A percentile compares a stretch with the other conserved stretches of the same genome.
Evolutionary conservation across 2,329 filamentous ascomycete genomes (phyloP).

Genomic region (Claviceps capensis): DNA sequence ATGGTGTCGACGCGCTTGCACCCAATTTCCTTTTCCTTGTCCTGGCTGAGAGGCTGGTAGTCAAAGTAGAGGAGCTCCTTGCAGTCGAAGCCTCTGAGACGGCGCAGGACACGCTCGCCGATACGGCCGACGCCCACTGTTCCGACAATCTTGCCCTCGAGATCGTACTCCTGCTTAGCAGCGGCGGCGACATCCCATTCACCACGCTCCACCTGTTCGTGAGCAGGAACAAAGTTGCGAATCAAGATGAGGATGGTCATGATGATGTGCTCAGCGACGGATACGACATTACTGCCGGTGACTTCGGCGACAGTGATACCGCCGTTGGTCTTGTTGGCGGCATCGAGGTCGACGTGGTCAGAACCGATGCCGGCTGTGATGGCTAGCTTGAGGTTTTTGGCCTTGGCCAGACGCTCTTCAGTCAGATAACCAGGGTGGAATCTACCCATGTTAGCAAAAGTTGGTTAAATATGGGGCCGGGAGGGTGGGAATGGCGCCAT

Average conservation of each 20-base stretch:
- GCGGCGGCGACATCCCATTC: slow-evolving; percentile 94
- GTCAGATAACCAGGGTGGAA: slow-evolving; percentile 99
- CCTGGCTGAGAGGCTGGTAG: slow-evolving; percentile 83
- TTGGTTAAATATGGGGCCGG: not conserved
- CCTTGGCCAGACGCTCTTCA: slow-evolving; percentile 88
- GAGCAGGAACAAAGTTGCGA: slow-evolving; percentile 96
- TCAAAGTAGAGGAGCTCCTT: slow-evolving; percentile 99
- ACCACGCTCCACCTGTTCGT: slow-evolving; percentile 79
- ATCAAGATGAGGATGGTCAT: slow-evolving; percentile 96
- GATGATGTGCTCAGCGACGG: slow-evolving; percentile 95
- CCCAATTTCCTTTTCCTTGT: slow-evolving; percentile 91
- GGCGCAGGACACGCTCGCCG: slow-evolving; percentile 90
- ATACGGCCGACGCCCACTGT: slow-evolving; percentile 97
- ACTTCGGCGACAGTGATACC: slow-evolving; percentile 96
- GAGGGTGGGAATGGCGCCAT: too few species aligned
- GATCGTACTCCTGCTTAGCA: slow-evolving; percentile 96
- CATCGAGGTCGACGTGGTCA: slow-evolving; percentile 94
- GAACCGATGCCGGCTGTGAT: slow-evolving; percentile 96
- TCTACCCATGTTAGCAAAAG: slow-evolving; percentile 27
- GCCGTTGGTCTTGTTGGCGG: slow-evolving; percentile 96
- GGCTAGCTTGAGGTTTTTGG: slow-evolving; percentile 97
- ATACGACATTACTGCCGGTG: slow-evolving; percentile 95
- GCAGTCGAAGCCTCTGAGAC: slow-evolving; percentile 96
- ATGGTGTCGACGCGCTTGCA: slow-evolving; percentile 77
- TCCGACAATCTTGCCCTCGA: slow-evolving; percentile 94